Evolutionary conservation across 345 rosid genomes (phyloP), one percentile per base, ranked within the genome.

Genomic region (Populus tremula): DNA sequence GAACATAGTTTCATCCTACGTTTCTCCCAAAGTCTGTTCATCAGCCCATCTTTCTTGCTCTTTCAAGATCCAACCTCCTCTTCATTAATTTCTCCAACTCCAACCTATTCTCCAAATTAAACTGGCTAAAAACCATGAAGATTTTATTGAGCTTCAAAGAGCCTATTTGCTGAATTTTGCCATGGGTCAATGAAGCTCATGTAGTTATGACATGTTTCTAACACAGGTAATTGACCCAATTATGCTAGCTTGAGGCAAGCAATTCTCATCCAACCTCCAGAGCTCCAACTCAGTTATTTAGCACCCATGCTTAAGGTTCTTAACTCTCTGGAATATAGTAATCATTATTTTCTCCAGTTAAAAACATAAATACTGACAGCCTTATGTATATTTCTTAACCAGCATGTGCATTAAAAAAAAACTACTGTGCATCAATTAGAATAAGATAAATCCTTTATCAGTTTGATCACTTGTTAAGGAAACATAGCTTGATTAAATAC

Each of bases 141-240:
- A 25, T 29, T 27, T 14, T 35, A 17, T 63, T 14, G 49, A 31
- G 41, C 13, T 11, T 43, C 23, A 16, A 6, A 23, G 23, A 76
- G 49, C 64, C 78, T 14, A 2, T 75, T 14, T 21, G n/a, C 65
- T 56, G 27, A 67, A 67, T 27, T 67, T 76, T 67, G 27, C 65
- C 50, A 33, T 16, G 11, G 7, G 14, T 12, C 17, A 17, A 63
- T 33, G 8, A 33, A 63, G 6, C 33, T 49, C 45, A 33, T 7
- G n/a, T 20, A 7, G 23, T 53, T 53, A 47, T 8, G 8, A 2
- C 10, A 6, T 6, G 59, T 53, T 20, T 53, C 59, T 53, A 18
- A 53, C 8, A 21, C 21, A 53, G 8, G 13, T 4, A 27, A 16
- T 63, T 63, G 67, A 27, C 35, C 67, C 35, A 23, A 6, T 63